phyloP scores from a whole-genome alignment of 2,329 filamentous ascomycete genomes.

The Taxawa tesnikishii region DNA sequence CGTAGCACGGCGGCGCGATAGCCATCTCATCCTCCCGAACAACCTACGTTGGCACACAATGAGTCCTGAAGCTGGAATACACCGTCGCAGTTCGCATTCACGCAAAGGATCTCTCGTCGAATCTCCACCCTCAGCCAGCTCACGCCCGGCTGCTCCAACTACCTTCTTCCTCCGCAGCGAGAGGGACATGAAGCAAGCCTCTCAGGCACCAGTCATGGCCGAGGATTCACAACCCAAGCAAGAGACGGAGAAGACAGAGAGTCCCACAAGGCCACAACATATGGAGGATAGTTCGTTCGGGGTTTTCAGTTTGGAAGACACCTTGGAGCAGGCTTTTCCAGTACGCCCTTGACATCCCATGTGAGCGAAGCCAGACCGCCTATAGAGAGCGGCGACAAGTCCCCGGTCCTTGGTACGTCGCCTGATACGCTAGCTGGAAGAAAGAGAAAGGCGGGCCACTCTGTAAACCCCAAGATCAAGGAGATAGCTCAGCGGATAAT shows the following conservation, averaged over 20 bases:
- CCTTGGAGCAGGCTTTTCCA: conserved; percentile 30
- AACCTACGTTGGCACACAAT: no score
- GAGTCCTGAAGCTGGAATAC: neutral
- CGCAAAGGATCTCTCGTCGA: conserved; percentile 9
- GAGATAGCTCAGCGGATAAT: conserved; percentile 21
- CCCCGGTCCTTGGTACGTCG: no score
- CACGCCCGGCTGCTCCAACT: conserved; percentile 32
- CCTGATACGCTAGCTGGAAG: conserved; percentile 8
- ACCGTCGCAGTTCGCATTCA: neutral
- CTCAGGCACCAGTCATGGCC: neutral
- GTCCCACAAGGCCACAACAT: conserved; percentile 8
- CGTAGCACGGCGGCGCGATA: no score
- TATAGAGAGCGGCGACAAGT: no score
- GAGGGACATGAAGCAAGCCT: conserved; percentile 31
- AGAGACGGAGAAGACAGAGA: conserved; percentile 13
- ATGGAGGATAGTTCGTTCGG: conserved; percentile 38
- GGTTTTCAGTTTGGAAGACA: conserved; percentile 45
- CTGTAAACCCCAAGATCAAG: conserved; percentile 21
- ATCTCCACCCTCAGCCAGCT: conserved; percentile 8
- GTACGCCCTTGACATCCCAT: conserved; percentile 11
- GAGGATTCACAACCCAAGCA: conserved; percentile 6
- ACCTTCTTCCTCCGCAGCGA: conserved; percentile 49
- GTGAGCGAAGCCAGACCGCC: conserved; percentile 11
- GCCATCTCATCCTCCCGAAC: no score
- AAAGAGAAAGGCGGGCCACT: conserved; percentile 20